Evolutionary conservation across 169 alveolate genomes (phyloP), one percentile per base, ranked within the genome.

Genomic region (Toxoplasma gondii): DNA sequence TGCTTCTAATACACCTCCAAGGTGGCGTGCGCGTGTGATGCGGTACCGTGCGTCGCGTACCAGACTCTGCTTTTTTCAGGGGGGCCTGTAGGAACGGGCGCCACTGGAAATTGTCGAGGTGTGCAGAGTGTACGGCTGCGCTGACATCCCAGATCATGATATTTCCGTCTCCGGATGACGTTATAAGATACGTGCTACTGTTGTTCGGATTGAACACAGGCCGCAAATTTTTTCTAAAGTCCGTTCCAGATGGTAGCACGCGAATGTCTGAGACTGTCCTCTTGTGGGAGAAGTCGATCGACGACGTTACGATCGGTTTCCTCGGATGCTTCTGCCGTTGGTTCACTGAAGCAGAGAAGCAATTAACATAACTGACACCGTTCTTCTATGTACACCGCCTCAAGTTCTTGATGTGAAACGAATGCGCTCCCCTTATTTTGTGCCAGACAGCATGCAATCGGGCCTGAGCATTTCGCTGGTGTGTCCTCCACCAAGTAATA

Each of bases 221-320:
- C 74, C 78, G 43, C 67, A 67, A 49, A 34, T 81, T 53, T 9
- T 88, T 88, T 80, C 92, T 82, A 64, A 92, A 84, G 83, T 83
- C 92, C 7, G 82, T 29, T 24, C 74, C 78, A 39, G 92, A 49
- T 27, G 92, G 92, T 24, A 84, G 95, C 54, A 88, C 87, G 44
- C 64, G 58, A 43, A 92, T 38, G 29, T 83, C 74, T 67, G 88
- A 88, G 36, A 92, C 95, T 17, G 95, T 88, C 54, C 95, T 53
- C 58, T 58, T 54, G 95, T 92, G 95, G 39, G 95, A 92, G 80
- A 83, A 92, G 64, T 92, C 95, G 38, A 92, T 92, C 0, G 92
- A 88, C 24, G 95, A 92, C 38, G 45, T 54, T 54, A 84, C 53
- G 67, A 43, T 38, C 29, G 95, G 92, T 82, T 92, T 88, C 29